Evolutionary conservation across 2,329 filamentous ascomycete genomes (phyloP).

Genomic region (Colletotrichum sp.): DNA sequence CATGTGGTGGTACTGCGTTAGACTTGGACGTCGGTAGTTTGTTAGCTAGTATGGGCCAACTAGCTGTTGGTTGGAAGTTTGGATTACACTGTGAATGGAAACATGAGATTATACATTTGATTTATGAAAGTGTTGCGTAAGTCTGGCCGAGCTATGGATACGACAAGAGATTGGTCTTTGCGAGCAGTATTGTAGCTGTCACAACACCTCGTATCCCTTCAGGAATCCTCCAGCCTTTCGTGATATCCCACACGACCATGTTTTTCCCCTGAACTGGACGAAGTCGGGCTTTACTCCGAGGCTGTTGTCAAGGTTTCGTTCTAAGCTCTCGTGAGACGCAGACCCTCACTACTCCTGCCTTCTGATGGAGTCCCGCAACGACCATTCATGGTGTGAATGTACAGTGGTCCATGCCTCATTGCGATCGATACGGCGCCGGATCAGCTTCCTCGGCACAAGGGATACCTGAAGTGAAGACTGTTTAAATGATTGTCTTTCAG

Average conservation of each 20-base stretch:
- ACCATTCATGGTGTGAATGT: too few relatives aligned
- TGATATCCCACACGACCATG: background rate
- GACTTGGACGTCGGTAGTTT: background rate
- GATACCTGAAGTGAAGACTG: too few relatives aligned
- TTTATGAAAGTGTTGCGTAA: background rate
- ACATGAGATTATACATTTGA: background rate
- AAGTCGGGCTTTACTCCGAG: background rate
- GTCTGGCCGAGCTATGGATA: background rate
- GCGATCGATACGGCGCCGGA: too few relatives aligned
- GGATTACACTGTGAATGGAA: background rate
- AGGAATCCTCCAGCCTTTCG: background rate
- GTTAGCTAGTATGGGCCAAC: background rate
- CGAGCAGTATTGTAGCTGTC: background rate
- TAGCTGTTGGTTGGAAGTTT: background rate
- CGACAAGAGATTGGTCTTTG: background rate
- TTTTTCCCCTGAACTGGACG: background rate
- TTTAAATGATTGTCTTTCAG: too few relatives aligned
- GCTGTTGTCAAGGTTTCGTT: background rate
- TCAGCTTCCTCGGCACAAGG: too few relatives aligned
- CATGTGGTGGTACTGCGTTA: background rate
- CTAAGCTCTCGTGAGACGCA: background rate
- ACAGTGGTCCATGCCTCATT: rapidly evolving
- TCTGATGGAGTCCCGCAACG: rapidly evolving
- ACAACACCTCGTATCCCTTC: background rate
- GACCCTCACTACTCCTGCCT: too few relatives aligned